Evolutionary conservation across 495 filamentous ascomycete genomes (phyloP), one percentile per base, ranked within the genome.

Genomic region (Pseudevernia furfuracea): DNA sequence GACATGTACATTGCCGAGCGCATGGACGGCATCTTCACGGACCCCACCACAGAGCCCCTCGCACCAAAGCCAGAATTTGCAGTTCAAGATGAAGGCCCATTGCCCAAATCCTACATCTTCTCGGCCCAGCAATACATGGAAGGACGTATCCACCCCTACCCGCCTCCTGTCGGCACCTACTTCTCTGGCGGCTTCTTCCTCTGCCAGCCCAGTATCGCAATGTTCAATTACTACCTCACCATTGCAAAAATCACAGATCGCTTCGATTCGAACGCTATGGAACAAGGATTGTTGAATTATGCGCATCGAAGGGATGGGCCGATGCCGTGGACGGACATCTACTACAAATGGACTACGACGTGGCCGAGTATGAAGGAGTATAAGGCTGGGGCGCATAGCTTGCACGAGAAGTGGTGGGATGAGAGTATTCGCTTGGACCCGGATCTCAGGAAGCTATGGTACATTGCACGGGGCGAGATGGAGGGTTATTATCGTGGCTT

Each of bases 351-450:
- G 72, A 68, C 58, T 5, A 67, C 59, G n/a, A 62, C 65, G 34
- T 73, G 72, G 68, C 74, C 78, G 34, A 78, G 59, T 15, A 34
- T 69, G 64, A 69, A 68, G 39, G 79, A 80, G 63, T 64, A 73
- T 7, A 66, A 75, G 23, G 71, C 68, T 12, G 74, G 75, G 0
- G 77, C 74, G 30, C 63, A 63, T 39, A 72, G 69, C 28, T 61
- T 81, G 62, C 78, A 81, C 71, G 73, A 72, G 46, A 80, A 79
- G 64, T 76, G 71, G 64, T 80, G 79, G 79, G 56, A 63, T 52
- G 44, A 36, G 21, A 34, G 36, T 6, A 49, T 60, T 14, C 0
- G 44, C 6, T 25, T 68, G 19, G 58, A 68, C 41, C 49, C 23
- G n/a, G 57, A 63, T 36, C 11, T 68, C 11, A 57, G 57, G 4